Conservation (phyloP, 2,329 filamentous ascomycete genomes). For the Fusarium sp. region DNA sequence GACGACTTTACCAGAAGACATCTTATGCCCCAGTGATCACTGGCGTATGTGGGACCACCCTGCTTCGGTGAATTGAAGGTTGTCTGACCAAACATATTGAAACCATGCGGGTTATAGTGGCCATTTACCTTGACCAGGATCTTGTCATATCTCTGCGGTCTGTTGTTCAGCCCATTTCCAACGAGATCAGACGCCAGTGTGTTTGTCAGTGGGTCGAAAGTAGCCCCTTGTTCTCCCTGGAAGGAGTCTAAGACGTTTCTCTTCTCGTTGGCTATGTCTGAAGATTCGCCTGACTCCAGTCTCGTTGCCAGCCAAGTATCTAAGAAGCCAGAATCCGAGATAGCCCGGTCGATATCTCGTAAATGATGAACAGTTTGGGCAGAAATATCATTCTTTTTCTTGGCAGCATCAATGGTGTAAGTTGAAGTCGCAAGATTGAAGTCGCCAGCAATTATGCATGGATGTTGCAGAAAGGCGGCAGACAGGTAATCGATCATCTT, state of each 20-base stretch:
- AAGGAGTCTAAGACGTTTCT: conserved; percentile 50
- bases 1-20: conserved; percentile 48
- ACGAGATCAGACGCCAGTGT: conserved; percentile 62
- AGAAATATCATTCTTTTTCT: conserved; percentile 63
- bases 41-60: conserved; percentile 47
- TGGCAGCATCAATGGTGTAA: conserved; percentile 62
- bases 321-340: conserved; percentile 57
- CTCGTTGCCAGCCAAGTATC: conserved; percentile 63
- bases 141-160: conserved; percentile 73
- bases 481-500: conserved; percentile 58
- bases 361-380: conserved; percentile 55
- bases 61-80: not conserved
- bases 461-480: conserved; percentile 50
- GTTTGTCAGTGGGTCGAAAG: conserved; percentile 69
- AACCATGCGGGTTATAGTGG: conserved; percentile 50
- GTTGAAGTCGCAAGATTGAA: conserved; percentile 71
- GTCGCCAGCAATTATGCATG: conserved; percentile 69
- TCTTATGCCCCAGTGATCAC: conserved; percentile 68
- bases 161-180: conserved; percentile 56
- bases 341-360: conserved; percentile 54
- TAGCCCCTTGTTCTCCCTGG: conserved; percentile 71
- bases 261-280: conserved; percentile 32
- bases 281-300: conserved; percentile 54
- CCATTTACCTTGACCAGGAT: conserved; percentile 61
- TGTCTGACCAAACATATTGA: conserved; percentile 65